Base-by-base conservation (phyloP, 2,329 filamentous ascomycete species). In the Aspergillaceae sp. region DNA sequence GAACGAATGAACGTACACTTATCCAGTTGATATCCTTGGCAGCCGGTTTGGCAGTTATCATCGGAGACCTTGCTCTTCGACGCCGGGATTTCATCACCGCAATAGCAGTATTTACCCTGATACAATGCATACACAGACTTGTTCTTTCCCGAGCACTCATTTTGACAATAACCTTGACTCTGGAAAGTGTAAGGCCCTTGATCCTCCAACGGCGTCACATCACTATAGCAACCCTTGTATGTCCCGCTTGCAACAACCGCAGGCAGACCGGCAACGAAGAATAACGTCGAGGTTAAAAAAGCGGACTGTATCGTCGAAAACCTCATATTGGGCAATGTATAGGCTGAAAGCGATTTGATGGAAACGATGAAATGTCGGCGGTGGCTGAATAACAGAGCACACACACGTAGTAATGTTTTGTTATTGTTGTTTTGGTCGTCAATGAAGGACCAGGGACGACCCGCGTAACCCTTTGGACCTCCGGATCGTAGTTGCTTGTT, bases 31-130 rank as follows among this genome's bases (percentile, higher is more conserved):
- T 72, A 90, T 6, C 80, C 85, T 27, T 77, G 72, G 63, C 89
- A 95, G 0, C 72, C 61, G 29, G 74, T 75, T 59, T 78, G 73
- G 69, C 89, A 95, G 10, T 80, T 68, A 5, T 62, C 62, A 58
- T 83, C 76, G 40, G 75, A 69, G 5, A 79, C 75, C 49, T 82
- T 61, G 36, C 71, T 70, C 10, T 69, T 69, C 35, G 71, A 57
- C 10, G 81, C 72, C 0, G 89, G 89, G 41, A 90, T 75, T 48
- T 74, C 66, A 51, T 80, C 69, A 48, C 88, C 89, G 59, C 89
- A 94, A 58, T 74, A 86, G 68, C 89, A 95, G 52, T 79, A 67
- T 11, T 74, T 71, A 10, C 78, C 78, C 11, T 75, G 74, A 5
- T 75, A 78, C 40, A 86, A 68, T 30, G 75, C 87, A 57, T 83